Base-by-base conservation (phyloP, 2,329 filamentous ascomycete genomes). In the Alternaria panax region DNA sequence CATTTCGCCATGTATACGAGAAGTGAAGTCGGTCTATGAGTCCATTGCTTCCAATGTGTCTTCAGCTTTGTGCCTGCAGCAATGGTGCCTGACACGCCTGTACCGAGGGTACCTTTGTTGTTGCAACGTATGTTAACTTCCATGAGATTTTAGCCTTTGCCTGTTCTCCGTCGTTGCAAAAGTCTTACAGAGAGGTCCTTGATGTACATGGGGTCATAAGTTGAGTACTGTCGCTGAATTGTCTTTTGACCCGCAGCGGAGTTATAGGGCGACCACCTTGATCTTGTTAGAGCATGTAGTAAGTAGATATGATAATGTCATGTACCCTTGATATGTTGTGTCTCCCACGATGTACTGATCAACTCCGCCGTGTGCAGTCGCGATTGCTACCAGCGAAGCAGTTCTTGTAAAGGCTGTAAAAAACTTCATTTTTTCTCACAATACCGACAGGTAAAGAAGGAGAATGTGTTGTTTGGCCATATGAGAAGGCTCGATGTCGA, bases 41-140 rank as follows among this genome's bases (percentile, higher is more conserved):
- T 86, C 84, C 85, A 86, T 74, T 87, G 85, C 38, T 75, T 71
- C 84, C 84, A 86, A 64, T 81, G 74, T 16, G 84, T 82, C 9
- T 81, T 82, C 52, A 87, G 76, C 43, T 77, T 80, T 18, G 74
- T 66, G 34, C 85, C 85, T 5, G 85, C 83, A 6, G 78, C 72
- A 58, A 85, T 75, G 30, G 78, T 75, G 1, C 83, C 85, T 32
- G 74, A 75, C 6, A 83, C 71, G 18, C 72, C 72, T 7, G 69
- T 74, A 27, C 72, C 72, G 2, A 68, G 58, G 24, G 45, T 42
- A 25, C 72, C 72, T 16, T 59, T 54, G n/a, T 75, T 75, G 58
- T 75, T 75, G 60, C 72, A 75, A n/a, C 72, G 66, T 25, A 75
- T 73, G 54, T 74, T 71, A 5, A 66, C 67, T 2, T 69, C 71